Conservation (phyloP, 306 rosid species). For the Lathyrus oleraceus region DNA sequence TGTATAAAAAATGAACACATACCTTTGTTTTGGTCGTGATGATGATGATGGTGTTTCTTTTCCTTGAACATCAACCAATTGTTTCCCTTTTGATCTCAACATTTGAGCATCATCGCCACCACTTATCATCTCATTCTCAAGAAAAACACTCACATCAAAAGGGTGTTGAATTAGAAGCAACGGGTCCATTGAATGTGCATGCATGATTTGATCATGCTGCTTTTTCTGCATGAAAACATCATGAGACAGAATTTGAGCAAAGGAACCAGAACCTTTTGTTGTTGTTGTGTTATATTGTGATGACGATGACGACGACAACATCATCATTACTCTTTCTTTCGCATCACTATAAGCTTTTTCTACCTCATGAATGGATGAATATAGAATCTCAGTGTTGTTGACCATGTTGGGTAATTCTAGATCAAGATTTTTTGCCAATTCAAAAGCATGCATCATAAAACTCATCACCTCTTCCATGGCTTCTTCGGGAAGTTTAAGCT, state of each 20-base stretch:
- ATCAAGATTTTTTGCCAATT: constrained; percentile 48
- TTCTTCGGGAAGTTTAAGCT: constrained; percentile 20
- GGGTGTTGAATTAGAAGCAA: constrained; percentile 31
- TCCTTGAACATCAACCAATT: constrained; percentile 34
- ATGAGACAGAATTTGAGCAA: constrained; percentile 3
- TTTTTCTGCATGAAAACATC: constrained; percentile 17
- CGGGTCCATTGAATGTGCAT: constrained; percentile 29
- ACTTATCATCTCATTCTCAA: constrained; percentile 20
- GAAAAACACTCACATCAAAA: constrained; percentile 15
- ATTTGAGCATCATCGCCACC: not conserved
- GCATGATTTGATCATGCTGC: constrained; percentile 31
- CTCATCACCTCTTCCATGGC: constrained; percentile 47
- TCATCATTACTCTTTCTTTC: constrained; percentile 36
- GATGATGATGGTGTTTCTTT: constrained; percentile 43
- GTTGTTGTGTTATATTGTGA: not conserved
- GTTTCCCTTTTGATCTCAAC: constrained; percentile 17
- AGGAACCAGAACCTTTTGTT: constrained; percentile 3
- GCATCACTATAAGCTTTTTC: constrained; percentile 40
- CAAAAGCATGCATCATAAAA: constrained; percentile 48
- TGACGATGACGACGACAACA: not conserved
- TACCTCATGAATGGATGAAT: constrained; percentile 47
- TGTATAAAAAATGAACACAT: not conserved
- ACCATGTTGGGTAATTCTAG: constrained; percentile 39
- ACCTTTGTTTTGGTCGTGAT: constrained; percentile 57
- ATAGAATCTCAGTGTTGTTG: constrained; percentile 39